Conservation (phyloP, 352 stramenopile species). For the Pythium brachiatum region DNA sequence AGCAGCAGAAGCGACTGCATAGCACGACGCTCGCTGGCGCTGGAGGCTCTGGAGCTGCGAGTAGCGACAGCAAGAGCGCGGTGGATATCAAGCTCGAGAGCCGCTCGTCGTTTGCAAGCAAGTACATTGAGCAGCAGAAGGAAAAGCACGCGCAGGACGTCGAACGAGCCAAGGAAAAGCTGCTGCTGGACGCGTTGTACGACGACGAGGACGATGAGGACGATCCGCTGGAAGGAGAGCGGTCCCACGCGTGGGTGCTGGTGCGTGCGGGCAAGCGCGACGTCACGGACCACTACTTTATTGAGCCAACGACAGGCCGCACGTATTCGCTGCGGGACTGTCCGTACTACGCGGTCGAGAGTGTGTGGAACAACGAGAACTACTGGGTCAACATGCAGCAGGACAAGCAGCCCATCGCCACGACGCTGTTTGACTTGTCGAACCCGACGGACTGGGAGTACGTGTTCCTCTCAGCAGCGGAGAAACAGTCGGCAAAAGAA, state of each 20-base stretch:
- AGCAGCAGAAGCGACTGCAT: slow-evolving; percentile 23
- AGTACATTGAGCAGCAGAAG: slow-evolving; percentile 56
- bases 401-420: slow-evolving; percentile 44
- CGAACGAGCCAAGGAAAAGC: slow-evolving; percentile 37
- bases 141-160: slow-evolving; percentile 44
- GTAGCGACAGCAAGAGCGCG: slow-evolving; percentile 6
- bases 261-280: slow-evolving; percentile 90
- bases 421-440: slow-evolving; percentile 78
- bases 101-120: slow-evolving; percentile 65
- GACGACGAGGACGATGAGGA: slow-evolving; percentile 70
- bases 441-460: slow-evolving; percentile 91
- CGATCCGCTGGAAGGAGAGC: slow-evolving; percentile 66
- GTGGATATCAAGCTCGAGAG: slow-evolving; percentile 42
- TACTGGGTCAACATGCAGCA: slow-evolving; percentile 95
- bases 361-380: slow-evolving; percentile 94
- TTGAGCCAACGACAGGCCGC: slow-evolving; percentile 91
- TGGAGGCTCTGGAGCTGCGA: not conserved
- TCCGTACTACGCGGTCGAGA: slow-evolving; percentile 89
- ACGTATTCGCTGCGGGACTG: slow-evolving; percentile 72
- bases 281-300: slow-evolving; percentile 82
- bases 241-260: slow-evolving; percentile 91
- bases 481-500: slow-evolving; percentile 57
- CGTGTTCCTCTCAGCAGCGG: slow-evolving; percentile 81
- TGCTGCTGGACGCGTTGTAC: slow-evolving; percentile 43
- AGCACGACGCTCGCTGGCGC: not conserved